These are phyloP conservation scores for Myrmaecium sp. DNA, from an alignment of 2,329 filamentous ascomycete species.

Conservation along the genomic window DNA sequence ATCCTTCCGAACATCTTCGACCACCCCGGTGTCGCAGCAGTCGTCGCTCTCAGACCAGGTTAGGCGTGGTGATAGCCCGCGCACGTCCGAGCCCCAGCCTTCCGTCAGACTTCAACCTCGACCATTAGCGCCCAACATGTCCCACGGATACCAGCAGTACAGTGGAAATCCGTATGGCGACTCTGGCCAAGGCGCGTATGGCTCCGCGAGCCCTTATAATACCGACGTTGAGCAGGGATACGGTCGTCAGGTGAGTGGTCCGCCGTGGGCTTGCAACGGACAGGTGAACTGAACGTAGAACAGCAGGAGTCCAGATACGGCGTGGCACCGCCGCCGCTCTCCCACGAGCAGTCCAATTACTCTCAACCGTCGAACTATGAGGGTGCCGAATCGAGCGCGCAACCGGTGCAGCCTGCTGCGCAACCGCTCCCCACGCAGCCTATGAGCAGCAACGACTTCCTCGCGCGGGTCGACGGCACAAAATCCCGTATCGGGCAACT, in stretches of 20 bases:
- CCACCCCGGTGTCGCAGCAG: too few relatives aligned
- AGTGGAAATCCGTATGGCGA: constrained; percentile 42
- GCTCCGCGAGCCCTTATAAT: constrained; percentile 10
- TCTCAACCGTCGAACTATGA: constrained; percentile 23
- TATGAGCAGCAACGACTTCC: constrained; percentile 50
- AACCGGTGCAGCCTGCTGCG: constrained; percentile 1
- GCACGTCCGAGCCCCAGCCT: too few relatives aligned
- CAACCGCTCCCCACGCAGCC: constrained; percentile 26
- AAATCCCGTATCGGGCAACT: constrained; percentile 52
- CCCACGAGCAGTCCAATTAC: constrained; percentile 20
- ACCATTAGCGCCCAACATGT: too few relatives aligned
- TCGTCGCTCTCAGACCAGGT: too few relatives aligned
- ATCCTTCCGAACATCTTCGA: too few relatives aligned
- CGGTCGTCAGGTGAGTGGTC: constrained; percentile 3
- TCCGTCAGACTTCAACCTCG: too few relatives aligned
- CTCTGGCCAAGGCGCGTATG: constrained; percentile 21
- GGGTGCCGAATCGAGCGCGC: constrained; percentile 2
- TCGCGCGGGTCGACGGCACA: constrained; percentile 47
- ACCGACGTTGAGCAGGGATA: constrained; percentile 7
- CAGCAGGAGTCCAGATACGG: constrained; percentile 4
- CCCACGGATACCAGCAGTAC: constrained; percentile 26
- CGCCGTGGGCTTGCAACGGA: constrained; percentile 9
- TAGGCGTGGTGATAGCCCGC: too few relatives aligned
- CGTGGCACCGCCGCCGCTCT: constrained; percentile 12
- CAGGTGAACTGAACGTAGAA: constrained; percentile 8